Evolutionary conservation across 805 yeast genomes (phyloP).

Genomic region (Pichia eremophila): DNA sequence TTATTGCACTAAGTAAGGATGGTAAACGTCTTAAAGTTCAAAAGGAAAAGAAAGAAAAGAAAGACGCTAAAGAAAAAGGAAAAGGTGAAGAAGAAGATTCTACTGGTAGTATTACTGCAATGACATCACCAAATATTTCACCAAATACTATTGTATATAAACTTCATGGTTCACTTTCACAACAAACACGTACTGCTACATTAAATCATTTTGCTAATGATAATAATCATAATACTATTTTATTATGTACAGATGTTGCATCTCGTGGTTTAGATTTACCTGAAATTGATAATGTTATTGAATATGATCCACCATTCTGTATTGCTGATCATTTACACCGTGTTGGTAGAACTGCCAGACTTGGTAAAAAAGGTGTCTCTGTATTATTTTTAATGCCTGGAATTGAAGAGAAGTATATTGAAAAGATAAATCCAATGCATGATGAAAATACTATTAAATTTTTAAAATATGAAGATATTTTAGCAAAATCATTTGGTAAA

Average conservation of each 20-base stretch:
- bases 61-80: slow-evolving; percentile 12
- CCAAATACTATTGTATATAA: slow-evolving; percentile 43
- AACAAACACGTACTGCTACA: slow-evolving; percentile 73
- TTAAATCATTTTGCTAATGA: slow-evolving; percentile 48
- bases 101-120: slow-evolving; percentile 27
- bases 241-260: slow-evolving; percentile 96
- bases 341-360: slow-evolving; percentile 96
- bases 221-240: slow-evolving; percentile 39
- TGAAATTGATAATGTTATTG: slow-evolving; percentile 74
- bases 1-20: slow-evolving; percentile 56
- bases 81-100: slow-evolving; percentile 3
- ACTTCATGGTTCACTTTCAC: slow-evolving; percentile 86
- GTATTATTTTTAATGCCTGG: slow-evolving; percentile 79
- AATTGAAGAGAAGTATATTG: slow-evolving; percentile 74
- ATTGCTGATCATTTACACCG: slow-evolving; percentile 93
- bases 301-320: slow-evolving; percentile 91
- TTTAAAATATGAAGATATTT: slow-evolving; percentile 37
- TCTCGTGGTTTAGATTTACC: slow-evolving; percentile 95
- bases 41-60: slow-evolving; percentile 10
- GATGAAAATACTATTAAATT: slow-evolving; percentile 36
- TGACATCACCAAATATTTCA: slow-evolving; percentile 46
- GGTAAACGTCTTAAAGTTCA: slow-evolving; percentile 31
- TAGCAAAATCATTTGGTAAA: slow-evolving; percentile 20
- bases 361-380: slow-evolving; percentile 81
- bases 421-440: slow-evolving; percentile 49